Percentiles rank a stretch among this genome's conserved stretches.
These are phyloP conservation scores for Alternaria ethzedia DNA, from an alignment of 2,329 filamentous ascomycete genomes.

Conservation along the genomic window DNA sequence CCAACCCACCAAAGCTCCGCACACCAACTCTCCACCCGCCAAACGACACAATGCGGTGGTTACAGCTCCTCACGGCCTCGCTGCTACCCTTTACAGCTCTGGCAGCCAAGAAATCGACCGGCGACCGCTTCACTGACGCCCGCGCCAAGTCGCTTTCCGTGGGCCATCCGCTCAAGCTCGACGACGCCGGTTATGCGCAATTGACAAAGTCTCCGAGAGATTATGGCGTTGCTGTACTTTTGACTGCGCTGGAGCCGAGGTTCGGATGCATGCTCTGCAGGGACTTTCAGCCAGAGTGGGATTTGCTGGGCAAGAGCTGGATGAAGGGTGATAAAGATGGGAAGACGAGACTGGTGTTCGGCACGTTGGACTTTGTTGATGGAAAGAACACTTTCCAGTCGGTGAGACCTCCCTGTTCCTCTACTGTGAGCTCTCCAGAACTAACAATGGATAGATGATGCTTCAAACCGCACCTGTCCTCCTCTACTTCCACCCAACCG, in stretches of 20 bases:
- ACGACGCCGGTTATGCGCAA: constrained; percentile 75
- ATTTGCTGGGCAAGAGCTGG: constrained; percentile 86
- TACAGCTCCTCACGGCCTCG: constrained; percentile 67
- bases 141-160: constrained; percentile 70
- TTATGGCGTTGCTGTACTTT: constrained; percentile 79
- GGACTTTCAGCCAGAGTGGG: constrained; percentile 95
- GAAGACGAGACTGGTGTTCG: constrained; percentile 77
- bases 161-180: constrained; percentile 72
- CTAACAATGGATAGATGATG: constrained; percentile 68
- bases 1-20: constrained; percentile 27
- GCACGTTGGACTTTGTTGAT: constrained; percentile 84
- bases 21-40: constrained; percentile 19
- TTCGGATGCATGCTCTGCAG: constrained; percentile 87
- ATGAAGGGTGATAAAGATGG: constrained; percentile 78
- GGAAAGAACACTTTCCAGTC: constrained; percentile 86
- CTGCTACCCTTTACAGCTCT: constrained; percentile 67
- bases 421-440: fast-evolving
- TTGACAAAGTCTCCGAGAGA: constrained; percentile 80
- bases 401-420: constrained; percentile 58
- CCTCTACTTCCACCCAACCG: constrained; percentile 83
- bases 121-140: constrained; percentile 74
- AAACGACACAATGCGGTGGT: constrained; percentile 66
- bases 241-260: constrained; percentile 83
- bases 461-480: constrained; percentile 94
- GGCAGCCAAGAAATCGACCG: constrained; percentile 67